Evolutionary conservation across 176 grass and related monocot species (phyloP), one percentile per base, ranked within the genome.

Genomic region (Pontederia paniculata): DNA sequence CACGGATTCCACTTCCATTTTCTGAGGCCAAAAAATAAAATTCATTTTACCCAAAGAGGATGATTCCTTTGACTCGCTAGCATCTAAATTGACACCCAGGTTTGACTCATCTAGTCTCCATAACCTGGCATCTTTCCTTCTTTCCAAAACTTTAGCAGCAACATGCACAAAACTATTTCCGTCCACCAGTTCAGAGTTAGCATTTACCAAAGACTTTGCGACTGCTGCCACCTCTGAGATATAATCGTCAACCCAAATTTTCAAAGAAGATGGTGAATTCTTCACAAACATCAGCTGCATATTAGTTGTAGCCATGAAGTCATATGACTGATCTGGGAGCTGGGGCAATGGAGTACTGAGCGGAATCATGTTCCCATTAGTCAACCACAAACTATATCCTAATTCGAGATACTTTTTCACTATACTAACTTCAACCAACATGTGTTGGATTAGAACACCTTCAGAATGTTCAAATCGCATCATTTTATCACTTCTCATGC

Each of bases 311-410:
- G 49, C 57, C 44, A 84, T 75, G 46, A 84, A 72, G 21, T 97
- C 80, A 63, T 80, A 47, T 7, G 83, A 84, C 43, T 76, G 64
- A 88, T 88, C 71, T 44, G 77, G 81, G 31, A 71, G 71, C 52
- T 88, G 50, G 8, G 73, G 67, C 62, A 81, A 60, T 9, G 25
- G 70, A 77, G 48, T 71, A 64, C 74, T 62, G 71, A 71, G 49
- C 62, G 86, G 72, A 83, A 84, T 73, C 67, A 80, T 79, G 80
- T 97, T 97, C 43, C 86, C 80, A 23, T 97, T 68, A 47, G 88
- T 75, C 55, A 97, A 50, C 93, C 93, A 97, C 23, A 86, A 22
- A 66, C 66, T 78, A 60, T 89, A 96, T 21, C 85, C 82, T 63
- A 88, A 73, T 61, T 90, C 83, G 61, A 97, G 82, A 46, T 69